Evolutionary conservation across 2,329 filamentous ascomycete species (phyloP), one percentile per base, ranked within the genome.

Genomic region (Zopfia rhizophila): DNA sequence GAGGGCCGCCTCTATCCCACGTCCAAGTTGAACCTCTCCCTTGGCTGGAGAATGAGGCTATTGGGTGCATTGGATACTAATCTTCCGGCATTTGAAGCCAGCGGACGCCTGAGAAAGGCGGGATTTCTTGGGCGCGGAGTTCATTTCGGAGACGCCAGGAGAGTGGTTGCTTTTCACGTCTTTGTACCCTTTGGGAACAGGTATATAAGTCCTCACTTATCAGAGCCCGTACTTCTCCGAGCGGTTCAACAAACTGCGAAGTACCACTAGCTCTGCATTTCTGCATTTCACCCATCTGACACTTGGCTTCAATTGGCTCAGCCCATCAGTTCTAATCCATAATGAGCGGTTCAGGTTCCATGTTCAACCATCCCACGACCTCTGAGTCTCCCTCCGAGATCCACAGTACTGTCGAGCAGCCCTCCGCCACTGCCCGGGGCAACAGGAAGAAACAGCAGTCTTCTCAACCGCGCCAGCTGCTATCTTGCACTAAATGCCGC

Each of bases 401-500:
- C 33, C 51, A 45, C 32, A 47, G 30, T 14, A 23, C 45, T 23
- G 48, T 45, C 21, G 58, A 55, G 6, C 44, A 53, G 23, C 28
- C 43, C 13, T 28, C 53, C 2, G 31, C 13, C 21, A 13, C 45
- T 21, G 13, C 31, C 31, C 50, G 61, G 11, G 27, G 37, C 17
- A 55, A 32, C 21, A 68, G 54, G 51, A 70, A 68, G 48, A 68
- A 68, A 47, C 68, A 72, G 45, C 69, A 69, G 54, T 58, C 72
- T 35, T 69, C 73, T 35, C 72, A 76, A 52, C 63, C 68, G 11
- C 70, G 75, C 39, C 75, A 78, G 48, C 63, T 77, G 4, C 64
- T 78, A 1, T 78, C 75, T 10, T 79, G 76, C 47, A 78, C 75
- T 4, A 78, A 77, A 51, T 79, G 76, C 55, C 67, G 75, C 37